Base-by-base conservation (phyloP, 345 rosid genomes). In the Citrus hindsii region DNA sequence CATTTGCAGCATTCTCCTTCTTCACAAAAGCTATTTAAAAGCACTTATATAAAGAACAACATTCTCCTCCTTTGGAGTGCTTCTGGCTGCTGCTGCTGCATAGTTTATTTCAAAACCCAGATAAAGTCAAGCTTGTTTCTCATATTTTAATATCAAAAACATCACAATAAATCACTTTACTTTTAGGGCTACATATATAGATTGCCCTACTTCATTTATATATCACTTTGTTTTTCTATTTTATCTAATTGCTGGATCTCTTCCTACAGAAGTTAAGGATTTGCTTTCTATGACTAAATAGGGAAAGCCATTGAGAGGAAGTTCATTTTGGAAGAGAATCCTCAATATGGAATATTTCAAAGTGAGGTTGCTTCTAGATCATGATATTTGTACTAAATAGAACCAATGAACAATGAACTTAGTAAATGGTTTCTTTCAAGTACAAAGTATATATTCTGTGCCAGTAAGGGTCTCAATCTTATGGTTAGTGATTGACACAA, bases 401-500 rank as follows among this genome's bases (percentile, higher is more conserved):
- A 67, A 70, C 35, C 67, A 59, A 27, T 60, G 10, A 42, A 68
- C 67, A 66, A 64, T 69, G 55, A 71, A 67, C 71, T 79, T 69
- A 73, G 62, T 21, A 71, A 78, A 22, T 22, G 55, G 58, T 80
- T 79, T 55, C 73, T 79, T 82, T 75, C 84, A 37, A 77, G 81
- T 84, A 82, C 85, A 79, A 61, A 65, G 88, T 69, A 86, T 76
- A 88, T 84, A 83, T 86, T 86, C 87, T 33, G 55, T 32, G 71
- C 74, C 63, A 24, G 69, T 67, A 77, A 42, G 83, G 79, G 87
- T 48, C 83, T 86, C 89, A 67, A 84, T 80, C 85, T 83, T 53
- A 51, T 38, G 33, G 46, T 77, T 70, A 76, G 73, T 72, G 75
- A 59, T 77, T 65, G 38, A 35, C 12, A 22, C 4, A 64, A 32